phyloP scores from a whole-genome alignment of 441 rosid genomes.

The Lagerstroemia fauriei region DNA sequence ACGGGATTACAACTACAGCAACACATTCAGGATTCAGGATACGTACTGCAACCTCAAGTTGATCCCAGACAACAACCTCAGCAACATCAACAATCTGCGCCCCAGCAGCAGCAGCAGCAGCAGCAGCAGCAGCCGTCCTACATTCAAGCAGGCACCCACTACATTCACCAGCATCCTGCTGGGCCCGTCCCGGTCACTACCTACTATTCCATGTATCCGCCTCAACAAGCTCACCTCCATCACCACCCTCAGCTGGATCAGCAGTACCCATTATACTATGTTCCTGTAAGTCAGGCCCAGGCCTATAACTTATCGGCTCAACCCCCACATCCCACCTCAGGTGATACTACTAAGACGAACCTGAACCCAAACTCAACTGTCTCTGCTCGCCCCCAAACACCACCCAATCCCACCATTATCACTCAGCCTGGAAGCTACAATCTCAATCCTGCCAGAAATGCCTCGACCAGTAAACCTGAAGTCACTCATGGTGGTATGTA shows the following conservation, averaged over 20 bases:
- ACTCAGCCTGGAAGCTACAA: slow-evolving; percentile 52
- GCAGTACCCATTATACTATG: slow-evolving; percentile 74
- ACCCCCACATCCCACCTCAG: slow-evolving; percentile 46
- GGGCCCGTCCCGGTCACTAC: slow-evolving; percentile 59
- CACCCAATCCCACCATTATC: slow-evolving; percentile 56
- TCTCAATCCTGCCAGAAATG: slow-evolving; percentile 48
- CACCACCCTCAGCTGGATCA: slow-evolving; percentile 71
- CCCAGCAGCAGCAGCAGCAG: slow-evolving; percentile 50
- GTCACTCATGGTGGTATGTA: slow-evolving; percentile 56
- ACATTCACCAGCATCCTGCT: slow-evolving; percentile 68
- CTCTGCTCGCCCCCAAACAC: slow-evolving; percentile 55
- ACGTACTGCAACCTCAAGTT: slow-evolving; percentile 55
- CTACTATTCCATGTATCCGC: slow-evolving; percentile 68
- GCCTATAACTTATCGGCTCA: slow-evolving; percentile 67
- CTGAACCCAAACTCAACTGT: slow-evolving; percentile 11
- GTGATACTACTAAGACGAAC: slow-evolving; percentile 48
- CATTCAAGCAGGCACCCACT: slow-evolving; percentile 65
- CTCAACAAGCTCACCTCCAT: slow-evolving; percentile 63
- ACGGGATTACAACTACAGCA: slow-evolving; percentile 53
- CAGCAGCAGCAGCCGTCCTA: slow-evolving; percentile 49
- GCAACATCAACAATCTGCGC: slow-evolving; percentile 54
- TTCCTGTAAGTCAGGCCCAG: slow-evolving; percentile 58
- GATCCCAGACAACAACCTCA: slow-evolving; percentile 44
- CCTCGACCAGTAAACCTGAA: slow-evolving; percentile 61
- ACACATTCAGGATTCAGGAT: slow-evolving; percentile 59